Evolutionary conservation across 2,329 filamentous ascomycete genomes (phyloP).

Genomic region (Pyrenophora tritici-repentis): DNA sequence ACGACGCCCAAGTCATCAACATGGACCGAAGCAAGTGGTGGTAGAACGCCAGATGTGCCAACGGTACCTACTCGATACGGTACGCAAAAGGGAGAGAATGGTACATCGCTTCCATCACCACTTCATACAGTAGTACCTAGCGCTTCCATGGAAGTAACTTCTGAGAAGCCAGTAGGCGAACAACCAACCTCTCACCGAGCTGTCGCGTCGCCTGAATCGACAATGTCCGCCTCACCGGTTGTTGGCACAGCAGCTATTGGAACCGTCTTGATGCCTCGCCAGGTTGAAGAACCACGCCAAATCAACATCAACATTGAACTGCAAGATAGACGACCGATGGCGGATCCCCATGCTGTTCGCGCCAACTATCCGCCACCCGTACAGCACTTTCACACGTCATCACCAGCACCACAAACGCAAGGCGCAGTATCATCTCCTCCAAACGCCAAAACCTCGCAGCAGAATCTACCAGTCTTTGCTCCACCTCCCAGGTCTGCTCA

Average conservation of each 20-base stretch:
- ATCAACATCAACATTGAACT: constrained; percentile 43
- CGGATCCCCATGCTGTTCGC: constrained; percentile 17
- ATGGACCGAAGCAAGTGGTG: constrained; percentile 36
- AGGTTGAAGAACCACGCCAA: constrained; percentile 30
- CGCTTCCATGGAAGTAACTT: not conserved
- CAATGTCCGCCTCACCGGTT: constrained; percentile 41
- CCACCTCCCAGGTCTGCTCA: constrained; percentile 37
- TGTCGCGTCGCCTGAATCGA: constrained; percentile 33
- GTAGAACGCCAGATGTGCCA: constrained; percentile 42
- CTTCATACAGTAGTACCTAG: not conserved
- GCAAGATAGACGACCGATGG: constrained; percentile 31
- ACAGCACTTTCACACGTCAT: constrained; percentile 24
- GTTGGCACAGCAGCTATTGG: constrained; percentile 40
- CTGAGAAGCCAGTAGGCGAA: constrained; percentile 5
- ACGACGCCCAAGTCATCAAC: constrained; percentile 45
- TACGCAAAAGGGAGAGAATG: constrained; percentile 25
- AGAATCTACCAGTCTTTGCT: constrained; percentile 34
- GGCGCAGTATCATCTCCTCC: constrained; percentile 12
- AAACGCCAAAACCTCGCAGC: constrained; percentile 21
- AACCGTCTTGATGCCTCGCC: constrained; percentile 40
- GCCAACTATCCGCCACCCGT: constrained; percentile 22
- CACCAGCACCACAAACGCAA: constrained; percentile 21
- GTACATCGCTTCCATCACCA: constrained; percentile 12
- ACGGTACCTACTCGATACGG: constrained; percentile 37
- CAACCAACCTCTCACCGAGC: constrained; percentile 16